Evolutionary conservation across 2,329 filamentous ascomycete genomes (phyloP).

Genomic region (Pseudopithomyces maydicus): DNA sequence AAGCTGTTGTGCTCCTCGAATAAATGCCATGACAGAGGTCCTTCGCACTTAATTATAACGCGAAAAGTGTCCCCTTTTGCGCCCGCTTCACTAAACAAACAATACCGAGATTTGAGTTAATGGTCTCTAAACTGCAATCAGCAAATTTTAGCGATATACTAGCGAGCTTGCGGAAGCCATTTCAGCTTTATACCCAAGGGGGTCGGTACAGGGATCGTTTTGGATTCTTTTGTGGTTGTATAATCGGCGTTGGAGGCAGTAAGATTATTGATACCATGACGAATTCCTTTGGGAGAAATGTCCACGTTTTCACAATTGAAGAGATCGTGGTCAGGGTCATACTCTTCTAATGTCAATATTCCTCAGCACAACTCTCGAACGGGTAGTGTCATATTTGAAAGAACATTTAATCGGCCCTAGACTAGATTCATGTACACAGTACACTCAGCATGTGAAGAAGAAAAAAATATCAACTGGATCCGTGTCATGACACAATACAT

Average conservation of each 20-base stretch:
- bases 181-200: not conserved
- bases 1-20: constrained; percentile 2
- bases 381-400: not conserved
- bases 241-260: not conserved
- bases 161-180: not conserved
- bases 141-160: not conserved
- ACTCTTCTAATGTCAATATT: not conserved
- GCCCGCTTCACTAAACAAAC: not conserved
- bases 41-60: not conserved
- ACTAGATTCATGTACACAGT: not conserved
- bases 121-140: not conserved
- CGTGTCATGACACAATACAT: too few species aligned
- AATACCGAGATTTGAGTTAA: not conserved
- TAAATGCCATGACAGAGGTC: not conserved
- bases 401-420: not conserved
- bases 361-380: not conserved
- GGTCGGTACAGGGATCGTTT: not conserved
- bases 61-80: not conserved
- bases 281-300: not conserved
- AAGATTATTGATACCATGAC: constrained; percentile 3
- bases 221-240: not conserved
- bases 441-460: too few species aligned
- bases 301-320: not conserved
- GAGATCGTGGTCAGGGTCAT: not conserved
- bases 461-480: too few species aligned